Conservation (phyloP, 1,284 basidiomycete species). For the Austroboletus sp. region DNA sequence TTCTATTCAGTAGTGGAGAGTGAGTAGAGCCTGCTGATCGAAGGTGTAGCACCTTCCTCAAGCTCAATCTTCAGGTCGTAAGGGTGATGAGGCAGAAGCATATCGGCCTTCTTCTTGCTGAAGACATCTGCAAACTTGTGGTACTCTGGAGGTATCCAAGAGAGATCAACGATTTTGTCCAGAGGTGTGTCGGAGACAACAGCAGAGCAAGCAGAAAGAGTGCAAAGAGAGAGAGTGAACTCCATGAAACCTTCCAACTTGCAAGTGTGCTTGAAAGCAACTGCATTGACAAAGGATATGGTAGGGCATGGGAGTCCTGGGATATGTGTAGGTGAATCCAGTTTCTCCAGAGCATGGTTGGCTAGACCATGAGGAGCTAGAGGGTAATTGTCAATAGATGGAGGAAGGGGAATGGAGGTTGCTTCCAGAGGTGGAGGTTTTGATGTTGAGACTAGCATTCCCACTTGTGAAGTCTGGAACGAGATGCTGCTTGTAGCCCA, state of each 20-base stretch:
- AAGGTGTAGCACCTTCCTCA: background rate
- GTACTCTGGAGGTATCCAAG: background rate
- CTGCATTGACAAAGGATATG: background rate
- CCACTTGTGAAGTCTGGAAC: background rate
- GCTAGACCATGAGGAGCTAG: too few species aligned
- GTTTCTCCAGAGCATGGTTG: too few species aligned
- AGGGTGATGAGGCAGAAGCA: background rate
- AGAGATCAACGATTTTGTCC: background rate
- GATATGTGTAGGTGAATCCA: too few species aligned
- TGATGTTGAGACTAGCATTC: background rate
- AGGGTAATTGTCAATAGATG: too few species aligned
- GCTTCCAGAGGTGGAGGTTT: background rate
- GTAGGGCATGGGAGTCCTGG: background rate
- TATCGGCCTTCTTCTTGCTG: too few species aligned
- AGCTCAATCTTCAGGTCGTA: background rate
- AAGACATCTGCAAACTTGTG: background rate
- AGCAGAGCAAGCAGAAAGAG: too few species aligned
- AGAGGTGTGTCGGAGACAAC: too few species aligned
- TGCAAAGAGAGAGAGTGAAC: background rate
- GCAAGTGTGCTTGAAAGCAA: background rate
- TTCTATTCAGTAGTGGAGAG: background rate
- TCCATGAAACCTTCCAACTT: background rate
- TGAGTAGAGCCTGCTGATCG: background rate
- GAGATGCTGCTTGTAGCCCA: background rate
- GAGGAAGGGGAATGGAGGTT: too few species aligned